Evolutionary conservation across 768 basidiomycete species (phyloP).

Genomic region (Amanita jacksonii): DNA sequence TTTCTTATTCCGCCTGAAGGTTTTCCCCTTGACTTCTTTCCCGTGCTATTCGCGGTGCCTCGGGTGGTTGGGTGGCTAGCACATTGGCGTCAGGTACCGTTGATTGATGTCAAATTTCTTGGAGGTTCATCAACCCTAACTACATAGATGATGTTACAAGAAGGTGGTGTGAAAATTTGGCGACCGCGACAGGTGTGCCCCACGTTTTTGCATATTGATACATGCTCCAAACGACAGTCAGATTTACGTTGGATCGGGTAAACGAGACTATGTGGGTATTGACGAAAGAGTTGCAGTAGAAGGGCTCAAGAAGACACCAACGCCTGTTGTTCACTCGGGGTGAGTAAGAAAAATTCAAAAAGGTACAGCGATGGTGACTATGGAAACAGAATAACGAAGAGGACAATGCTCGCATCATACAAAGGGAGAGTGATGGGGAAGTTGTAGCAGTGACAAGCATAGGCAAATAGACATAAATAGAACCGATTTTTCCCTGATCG

Average conservation of each 20-base stretch:
- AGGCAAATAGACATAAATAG: constrained; percentile 5
- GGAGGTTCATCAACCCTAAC: constrained; percentile 3
- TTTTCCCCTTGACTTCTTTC: constrained; percentile 92
- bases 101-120: background rate
- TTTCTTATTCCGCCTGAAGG: background rate
- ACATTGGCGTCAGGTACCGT: constrained; percentile 74
- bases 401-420: constrained; percentile 55
- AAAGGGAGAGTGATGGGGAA: constrained; percentile 42
- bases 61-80: constrained; percentile 91
- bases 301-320: constrained; percentile 50
- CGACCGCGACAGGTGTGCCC: constrained; percentile 64
- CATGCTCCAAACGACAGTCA: constrained; percentile 22
- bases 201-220: constrained; percentile 8
- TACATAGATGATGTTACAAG: constrained; percentile 79
- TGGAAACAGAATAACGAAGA: constrained; percentile 49
- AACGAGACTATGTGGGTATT: constrained; percentile 67
- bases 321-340: constrained; percentile 65
- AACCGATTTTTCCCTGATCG: background rate
- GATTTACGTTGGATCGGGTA: constrained; percentile 71
- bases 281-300: constrained; percentile 48
- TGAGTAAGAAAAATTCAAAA: constrained; percentile 27
- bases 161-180: constrained; percentile 91
- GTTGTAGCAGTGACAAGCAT: constrained; percentile 32
- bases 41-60: constrained; percentile 86
- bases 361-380: constrained; percentile 4